Evolutionary conservation across 2,329 filamentous ascomycete species (phyloP), one percentile per base, ranked within the genome.

Genomic region (Microsporum ferrugineum): DNA sequence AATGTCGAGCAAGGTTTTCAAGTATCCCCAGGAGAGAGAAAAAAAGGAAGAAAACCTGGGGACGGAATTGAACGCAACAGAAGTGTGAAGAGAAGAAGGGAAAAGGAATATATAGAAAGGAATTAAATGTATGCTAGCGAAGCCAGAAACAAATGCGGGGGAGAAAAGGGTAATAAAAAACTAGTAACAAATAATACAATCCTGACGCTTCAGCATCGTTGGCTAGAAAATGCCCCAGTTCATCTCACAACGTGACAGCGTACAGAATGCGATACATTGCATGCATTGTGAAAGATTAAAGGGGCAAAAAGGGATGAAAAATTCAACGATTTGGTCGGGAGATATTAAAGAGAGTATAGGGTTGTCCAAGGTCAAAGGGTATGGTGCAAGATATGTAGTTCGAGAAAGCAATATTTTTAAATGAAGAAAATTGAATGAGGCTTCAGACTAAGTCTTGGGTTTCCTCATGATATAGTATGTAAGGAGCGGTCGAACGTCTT

Each of bases 391-490:
- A 57, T 29, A 31, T 38, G 33, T 56, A 39, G 57, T 17, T 27
- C 39, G 57, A 49, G 43, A 23, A 45, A 36, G 41, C 12, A 45
- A 27, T 27, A 34, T 34, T 29, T 17, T 2, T 5, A 49, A 38
- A 51, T 23, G 10, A 31, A 45, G 27, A 47, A 59, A 45, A 39
- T 6, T 4, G 10, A 5, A 31, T 12, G 14, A 10, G 27, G 6
- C 17, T n/a, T 43, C 23, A 29, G n/a, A 12, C 33, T 43, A 49
- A 23, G 36, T 17, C 33, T 34, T 36, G 12, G 63, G 63, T 45
- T 63, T 63, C 17, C 63, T 63, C 62, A 65, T 63, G 64, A 73
- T 71, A 64, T 72, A 75, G 63, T 75, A 75, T 5, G 71, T 71
- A 31, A 75, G 62, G 36, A 75, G 65, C 33, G 72, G 72, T 43